Evolutionary conservation across 2,329 filamentous ascomycete genomes (phyloP), one percentile per base, ranked within the genome.

Genomic region (Neopestalotiopsis sp.): DNA sequence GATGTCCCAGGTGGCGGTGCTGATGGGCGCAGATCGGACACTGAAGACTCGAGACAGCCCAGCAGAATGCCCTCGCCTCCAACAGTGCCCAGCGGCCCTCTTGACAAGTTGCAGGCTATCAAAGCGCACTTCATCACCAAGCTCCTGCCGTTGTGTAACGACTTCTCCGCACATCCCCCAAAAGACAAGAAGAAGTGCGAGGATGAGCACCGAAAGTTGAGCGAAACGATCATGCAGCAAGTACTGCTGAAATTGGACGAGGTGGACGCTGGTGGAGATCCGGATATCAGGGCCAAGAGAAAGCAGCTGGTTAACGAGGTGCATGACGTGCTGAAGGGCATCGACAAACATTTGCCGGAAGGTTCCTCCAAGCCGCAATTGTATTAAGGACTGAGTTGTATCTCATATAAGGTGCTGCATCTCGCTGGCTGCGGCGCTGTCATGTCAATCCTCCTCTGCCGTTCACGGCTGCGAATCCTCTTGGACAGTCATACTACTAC

Each of bases 201-300:
- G 14, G 92, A 94, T 42, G 92, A 95, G 76, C 91, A 95, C 78
- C 90, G 91, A 77, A 91, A 88, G 77, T 79, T 96, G 20, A 90
- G 89, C 4, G 93, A 96, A 83, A 93, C 91, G 4, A 87, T 94
- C 53, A 84, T 96, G 84, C 89, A 91, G 71, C 91, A 94, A 74
- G 89, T 94, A 2, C 76, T 95, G 49, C 81, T 96, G 72, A 95
- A 95, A 81, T 80, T 94, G 53, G 93, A 96, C 77, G 90, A 87
- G 28, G 89, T 95, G 2, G 92, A 95, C 73, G 91, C 90, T 0
- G 90, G 91, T 62, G 92, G 92, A 5, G 89, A 93, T 72, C 78
- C 83, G 10, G 89, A 91, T 13, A 89, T 92, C 32, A 85, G 92
- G 71, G 81, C 85, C 13, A 88, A 84, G 77, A 84, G 93, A 76